Base-by-base conservation (phyloP, 805 yeast genomes). In the Kodamaea nitidulidarum region DNA sequence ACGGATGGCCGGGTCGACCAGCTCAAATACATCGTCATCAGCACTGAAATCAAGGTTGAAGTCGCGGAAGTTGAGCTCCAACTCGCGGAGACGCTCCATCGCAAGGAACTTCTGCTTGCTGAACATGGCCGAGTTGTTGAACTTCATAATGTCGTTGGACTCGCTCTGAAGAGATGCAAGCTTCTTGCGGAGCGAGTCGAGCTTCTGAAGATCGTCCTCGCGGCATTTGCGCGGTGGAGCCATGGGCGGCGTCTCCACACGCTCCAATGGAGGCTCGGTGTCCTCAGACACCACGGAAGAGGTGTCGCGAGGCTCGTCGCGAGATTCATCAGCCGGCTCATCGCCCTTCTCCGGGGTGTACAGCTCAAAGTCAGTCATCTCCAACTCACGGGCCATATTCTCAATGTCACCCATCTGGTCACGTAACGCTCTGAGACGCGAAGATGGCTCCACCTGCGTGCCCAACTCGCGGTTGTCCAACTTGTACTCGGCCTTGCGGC, bases 391-490 rank as follows among this genome's bases (percentile, higher is more conserved):
- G 0, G 96, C 96, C 65, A 86, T 85, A 35, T 76, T 75, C 55
- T 86, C 95, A 38, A 90, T 71, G 46, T 78, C 81, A 43, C 85
- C 95, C 95, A 88, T 88, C 55, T 82, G 76, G 50, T 82, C 86
- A 40, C 96, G 71, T 50, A 90, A 68, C 32, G 78, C 81, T 44
- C 93, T 72, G 37, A 88, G 63, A 47, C 91, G 69, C 2, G 84
- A 75, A 50, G 84, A 83, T 3, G 96, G 95, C 55, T 86, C 95
- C 18, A 81, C 75, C 20, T 72, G 68, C 9, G 73, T 54, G 35
- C 78, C 78, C 63, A 65, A 73, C 47, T 63, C 61, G 32, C 67
- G 56, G 43, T 65, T 71, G 36, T 70, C 80, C 36, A 55, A 58
- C 50, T 54, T 75, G 50, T 64, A 65, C 44, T 74, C 80, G 2